Conservation (phyloP, 768 basidiomycete species). For the Russula compacta region DNA sequence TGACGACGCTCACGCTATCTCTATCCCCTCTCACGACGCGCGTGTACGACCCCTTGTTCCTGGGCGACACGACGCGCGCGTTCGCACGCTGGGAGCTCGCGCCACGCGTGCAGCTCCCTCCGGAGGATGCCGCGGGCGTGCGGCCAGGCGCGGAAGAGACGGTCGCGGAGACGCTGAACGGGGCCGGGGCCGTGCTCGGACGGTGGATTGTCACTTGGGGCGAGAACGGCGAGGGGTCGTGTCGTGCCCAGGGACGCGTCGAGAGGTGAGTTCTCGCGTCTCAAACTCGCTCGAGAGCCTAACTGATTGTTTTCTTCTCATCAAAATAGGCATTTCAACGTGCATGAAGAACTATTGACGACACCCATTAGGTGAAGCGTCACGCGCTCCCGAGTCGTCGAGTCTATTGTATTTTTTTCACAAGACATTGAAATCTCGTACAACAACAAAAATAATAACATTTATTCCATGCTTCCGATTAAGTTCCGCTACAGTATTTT, state of each 20-base stretch:
- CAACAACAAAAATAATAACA: background rate
- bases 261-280: slow-evolving; percentile 41
- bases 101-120: slow-evolving; percentile 37
- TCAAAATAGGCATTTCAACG: slow-evolving; percentile 40
- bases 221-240: slow-evolving; percentile 52
- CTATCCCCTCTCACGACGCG: slow-evolving; percentile 55
- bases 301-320: background rate
- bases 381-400: no score
- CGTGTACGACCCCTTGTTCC: slow-evolving; percentile 66
- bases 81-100: slow-evolving; percentile 81
- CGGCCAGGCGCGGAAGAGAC: slow-evolving; percentile 59
- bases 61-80: slow-evolving; percentile 55
- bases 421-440: background rate
- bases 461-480: background rate
- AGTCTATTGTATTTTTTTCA: background rate
- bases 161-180: slow-evolving; percentile 64
- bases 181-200: slow-evolving; percentile 52
- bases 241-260: slow-evolving; percentile 53
- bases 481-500: background rate
- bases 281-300: no score
- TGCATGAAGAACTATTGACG: slow-evolving; percentile 40
- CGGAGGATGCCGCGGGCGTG: slow-evolving; percentile 28
- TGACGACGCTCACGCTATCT: slow-evolving; percentile 57
- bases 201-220: slow-evolving; percentile 76
- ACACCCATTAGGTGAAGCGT: slow-evolving; percentile 15